Conservation (phyloP, 805 yeast species). For the Monosporozyma siamensis region DNA sequence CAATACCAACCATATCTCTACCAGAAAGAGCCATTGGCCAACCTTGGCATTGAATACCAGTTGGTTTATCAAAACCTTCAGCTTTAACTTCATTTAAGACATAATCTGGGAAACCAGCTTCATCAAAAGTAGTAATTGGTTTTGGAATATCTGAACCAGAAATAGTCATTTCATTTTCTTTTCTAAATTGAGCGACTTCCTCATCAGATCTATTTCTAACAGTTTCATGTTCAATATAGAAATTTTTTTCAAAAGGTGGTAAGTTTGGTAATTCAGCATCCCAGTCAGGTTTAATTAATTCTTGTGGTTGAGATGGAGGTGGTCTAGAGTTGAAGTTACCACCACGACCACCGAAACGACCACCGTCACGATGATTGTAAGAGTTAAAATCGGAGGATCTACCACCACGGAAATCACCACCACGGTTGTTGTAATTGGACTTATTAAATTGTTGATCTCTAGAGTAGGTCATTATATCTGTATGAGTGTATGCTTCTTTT, state of each 20-base stretch:
- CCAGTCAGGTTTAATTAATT: slow-evolving; percentile 61
- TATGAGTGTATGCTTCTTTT: too few relatives aligned
- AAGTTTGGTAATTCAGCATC: slow-evolving; percentile 49
- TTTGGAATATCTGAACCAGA: slow-evolving; percentile 81
- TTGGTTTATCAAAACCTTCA: slow-evolving; percentile 89
- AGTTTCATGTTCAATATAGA: slow-evolving; percentile 74
- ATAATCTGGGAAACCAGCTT: slow-evolving; percentile 96
- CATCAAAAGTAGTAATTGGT: slow-evolving; percentile 87
- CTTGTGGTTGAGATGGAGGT: slow-evolving; percentile 26
- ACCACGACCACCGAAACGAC: slow-evolving; percentile 35
- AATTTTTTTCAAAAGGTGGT: slow-evolving; percentile 91
- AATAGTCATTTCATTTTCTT: slow-evolving; percentile 76
- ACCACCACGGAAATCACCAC: slow-evolving; percentile 35
- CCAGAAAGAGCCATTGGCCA: slow-evolving; percentile 99
- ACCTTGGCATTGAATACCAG: slow-evolving; percentile 98
- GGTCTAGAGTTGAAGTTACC: slow-evolving; percentile 34
- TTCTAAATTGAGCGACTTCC: slow-evolving; percentile 71
- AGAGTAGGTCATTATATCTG: slow-evolving; percentile 27
- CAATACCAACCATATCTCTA: slow-evolving; percentile 98
- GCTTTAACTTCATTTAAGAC: slow-evolving; percentile 81
- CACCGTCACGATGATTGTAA: slow-evolving; percentile 26
- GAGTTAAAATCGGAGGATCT: slow-evolving; percentile 32
- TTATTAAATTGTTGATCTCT: slow-evolving; percentile 33
- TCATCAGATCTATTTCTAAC: slow-evolving; percentile 67
- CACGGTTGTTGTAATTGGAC: slow-evolving; percentile 32